Evolutionary conservation across 2,329 filamentous ascomycete genomes (phyloP).

Genomic region (Aspergillus sp.): DNA sequence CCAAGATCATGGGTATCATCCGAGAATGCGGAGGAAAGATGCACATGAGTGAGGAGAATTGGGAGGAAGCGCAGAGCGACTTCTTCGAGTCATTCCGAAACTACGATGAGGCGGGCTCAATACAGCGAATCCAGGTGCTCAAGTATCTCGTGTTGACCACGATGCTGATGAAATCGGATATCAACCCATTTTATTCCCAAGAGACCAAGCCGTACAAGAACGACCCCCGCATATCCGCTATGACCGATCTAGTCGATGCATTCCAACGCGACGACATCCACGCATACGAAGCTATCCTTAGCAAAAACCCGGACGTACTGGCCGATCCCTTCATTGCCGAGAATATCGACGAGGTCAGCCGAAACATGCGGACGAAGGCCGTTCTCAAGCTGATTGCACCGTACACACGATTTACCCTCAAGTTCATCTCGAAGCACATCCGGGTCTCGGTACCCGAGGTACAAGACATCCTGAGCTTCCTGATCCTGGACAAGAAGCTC

Average conservation of each 20-base stretch:
- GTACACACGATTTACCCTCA: slow-evolving; percentile 86
- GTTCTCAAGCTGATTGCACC: slow-evolving; percentile 90
- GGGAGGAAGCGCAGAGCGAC: slow-evolving; percentile 94
- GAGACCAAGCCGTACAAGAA: slow-evolving; percentile 98
- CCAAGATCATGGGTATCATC: slow-evolving; percentile 99
- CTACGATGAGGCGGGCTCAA: slow-evolving; percentile 95
- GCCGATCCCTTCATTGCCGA: slow-evolving; percentile 95
- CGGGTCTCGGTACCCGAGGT: slow-evolving; percentile 84
- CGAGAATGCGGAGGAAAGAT: slow-evolving; percentile 98
- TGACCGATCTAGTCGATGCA: slow-evolving; percentile 95
- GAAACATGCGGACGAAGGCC: slow-evolving; percentile 96
- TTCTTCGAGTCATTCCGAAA: slow-evolving; percentile 99
- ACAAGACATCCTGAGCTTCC: slow-evolving; percentile 90
- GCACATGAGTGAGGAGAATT: slow-evolving; percentile 99
- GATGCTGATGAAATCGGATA: slow-evolving; percentile 97
- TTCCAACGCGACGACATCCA: slow-evolving; percentile 96
- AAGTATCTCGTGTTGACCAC: slow-evolving; percentile 96
- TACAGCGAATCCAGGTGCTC: slow-evolving; percentile 94
- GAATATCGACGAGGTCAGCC: slow-evolving; percentile 98
- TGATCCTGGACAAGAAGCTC: slow-evolving; percentile 88
- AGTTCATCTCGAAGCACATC: slow-evolving; percentile 84
- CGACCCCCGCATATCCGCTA: slow-evolving; percentile 90
- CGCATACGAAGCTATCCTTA: slow-evolving; percentile 82
- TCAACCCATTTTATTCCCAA: slow-evolving; percentile 98
- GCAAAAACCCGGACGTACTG: slow-evolving; percentile 84